Evolutionary conservation across 2,329 filamentous ascomycete species (phyloP).

Genomic region (Ceratocystis alfenasii): DNA sequence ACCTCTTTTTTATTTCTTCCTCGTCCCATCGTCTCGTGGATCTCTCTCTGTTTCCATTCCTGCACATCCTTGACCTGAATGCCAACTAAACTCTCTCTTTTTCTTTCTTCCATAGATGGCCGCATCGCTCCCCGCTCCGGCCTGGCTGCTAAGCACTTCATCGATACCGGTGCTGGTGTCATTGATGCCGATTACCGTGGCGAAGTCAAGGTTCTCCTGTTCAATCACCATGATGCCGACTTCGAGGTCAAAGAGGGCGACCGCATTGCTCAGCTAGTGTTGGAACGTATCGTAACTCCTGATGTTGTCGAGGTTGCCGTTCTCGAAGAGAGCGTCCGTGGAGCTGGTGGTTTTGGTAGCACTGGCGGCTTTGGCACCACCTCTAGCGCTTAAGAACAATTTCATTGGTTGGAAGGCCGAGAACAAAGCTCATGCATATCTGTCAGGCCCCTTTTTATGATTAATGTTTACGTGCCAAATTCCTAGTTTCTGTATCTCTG

Average conservation of each 20-base stretch:
- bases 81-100: background rate
- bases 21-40: background rate
- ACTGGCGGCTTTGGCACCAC: conserved; percentile 44
- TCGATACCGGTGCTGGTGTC: conserved; percentile 89
- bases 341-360: conserved; percentile 83
- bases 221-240: conserved; percentile 77
- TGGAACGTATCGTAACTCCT: conserved; percentile 90
- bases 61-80: background rate
- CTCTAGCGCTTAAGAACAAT: background rate
- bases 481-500: background rate
- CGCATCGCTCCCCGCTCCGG: conserved; percentile 84
- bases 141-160: conserved; percentile 85
- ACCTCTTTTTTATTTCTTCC: background rate
- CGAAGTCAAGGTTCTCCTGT: conserved; percentile 84
- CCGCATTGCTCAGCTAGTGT: conserved; percentile 80
- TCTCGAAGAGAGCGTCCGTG: conserved; percentile 80
- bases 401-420: background rate
- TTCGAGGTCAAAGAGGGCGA: conserved; percentile 77
- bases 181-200: conserved; percentile 97
- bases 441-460: background rate
- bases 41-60: background rate
- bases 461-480: background rate
- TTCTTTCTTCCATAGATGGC: conserved; percentile 48
- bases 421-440: background rate
- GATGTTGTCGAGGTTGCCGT: conserved; percentile 81